Percentiles rank a stretch among this genome's conserved stretches.
Evolutionary conservation across 768 basidiomycete species (phyloP).

Genomic region (Filobasidium floriforme): DNA sequence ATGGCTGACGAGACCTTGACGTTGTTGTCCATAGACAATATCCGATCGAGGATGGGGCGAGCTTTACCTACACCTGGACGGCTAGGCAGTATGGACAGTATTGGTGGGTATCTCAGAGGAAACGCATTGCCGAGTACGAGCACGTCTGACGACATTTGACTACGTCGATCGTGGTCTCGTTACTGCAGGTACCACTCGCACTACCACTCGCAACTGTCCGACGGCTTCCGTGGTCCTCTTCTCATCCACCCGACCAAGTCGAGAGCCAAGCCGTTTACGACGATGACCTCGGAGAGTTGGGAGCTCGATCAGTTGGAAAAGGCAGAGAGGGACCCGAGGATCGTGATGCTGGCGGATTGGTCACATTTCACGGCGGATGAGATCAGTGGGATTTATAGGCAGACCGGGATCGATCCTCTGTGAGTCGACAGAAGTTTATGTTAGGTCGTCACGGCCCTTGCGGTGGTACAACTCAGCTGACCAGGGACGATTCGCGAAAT

Average conservation of each 20-base stretch:
- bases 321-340: conserved; percentile 14
- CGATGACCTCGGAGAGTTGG: conserved; percentile 6
- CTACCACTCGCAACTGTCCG: conserved; percentile 16
- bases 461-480: no score
- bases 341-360: conserved; percentile 17
- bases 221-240: conserved; percentile 20
- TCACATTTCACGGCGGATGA: conserved; percentile 14
- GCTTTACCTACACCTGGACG: conserved; percentile 14
- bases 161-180: no score
- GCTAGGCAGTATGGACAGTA: conserved; percentile 18
- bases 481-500: no score
- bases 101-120: neutral
- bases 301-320: conserved; percentile 18
- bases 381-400: conserved; percentile 14
- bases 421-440: conserved; percentile 4
- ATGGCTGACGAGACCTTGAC: neutral
- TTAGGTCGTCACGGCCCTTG: no score
- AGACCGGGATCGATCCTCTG: conserved; percentile 21
- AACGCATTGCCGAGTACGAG: no score
- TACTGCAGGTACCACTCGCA: conserved; percentile 22
- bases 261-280: conserved; percentile 11
- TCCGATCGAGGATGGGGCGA: conserved; percentile 17
- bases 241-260: conserved; percentile 15
- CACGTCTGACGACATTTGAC: no score
- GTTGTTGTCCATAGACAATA: conserved; percentile 8